Base-by-base conservation (phyloP, 805 yeast species). In the Teunomyces aglyptinius region DNA sequence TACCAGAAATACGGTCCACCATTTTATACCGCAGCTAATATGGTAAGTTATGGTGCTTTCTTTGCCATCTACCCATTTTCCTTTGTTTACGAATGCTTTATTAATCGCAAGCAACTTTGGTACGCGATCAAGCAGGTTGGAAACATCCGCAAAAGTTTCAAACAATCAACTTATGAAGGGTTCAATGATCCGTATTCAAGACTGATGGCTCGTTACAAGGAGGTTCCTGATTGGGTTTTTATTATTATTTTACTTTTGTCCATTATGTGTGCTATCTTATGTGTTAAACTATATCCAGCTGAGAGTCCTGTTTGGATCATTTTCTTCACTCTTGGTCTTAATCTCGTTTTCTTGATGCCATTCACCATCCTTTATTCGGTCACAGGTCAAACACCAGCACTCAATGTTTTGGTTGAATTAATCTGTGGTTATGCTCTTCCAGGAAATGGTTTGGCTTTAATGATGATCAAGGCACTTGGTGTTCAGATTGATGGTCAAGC, bases 401-500 rank as follows among this genome's bases (percentile, higher is more conserved):
- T 67, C 44, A 68, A 67, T 44, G 72, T 67, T 4, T 61, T 68
- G 56, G 67, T 66, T 11, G 71, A 68, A 50, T 61, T 68, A 51
- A 63, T 68, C 49, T 52, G 65, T 41, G 73, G 73, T 22, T 65
- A 66, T 49, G 71, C 71, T 2, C 45, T 66, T 36, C 72, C 71
- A 18, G 73, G 73, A 41, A 68, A 67, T 47, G 65, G 67, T 34
- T 49, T 59, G 40, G 72, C 72, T 11, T 55, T 65, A 55, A 61
- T 56, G 74, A 73, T 79, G 53, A 73, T 82, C 67, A 82, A 82
- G 62, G 77, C 83, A 6, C 76, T 74, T 53, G 85, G 86, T 22
- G 78, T 73, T 59, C 76, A 77, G 51, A 72, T 81, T 32, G 78
- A 77, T 64, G 75, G 75, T 42, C 85, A 81, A 56, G 85, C 86